Evolutionary conservation across 352 stramenopile genomes (phyloP), one percentile per base, ranked within the genome.

Genomic region (Phytopythium helicoides): DNA sequence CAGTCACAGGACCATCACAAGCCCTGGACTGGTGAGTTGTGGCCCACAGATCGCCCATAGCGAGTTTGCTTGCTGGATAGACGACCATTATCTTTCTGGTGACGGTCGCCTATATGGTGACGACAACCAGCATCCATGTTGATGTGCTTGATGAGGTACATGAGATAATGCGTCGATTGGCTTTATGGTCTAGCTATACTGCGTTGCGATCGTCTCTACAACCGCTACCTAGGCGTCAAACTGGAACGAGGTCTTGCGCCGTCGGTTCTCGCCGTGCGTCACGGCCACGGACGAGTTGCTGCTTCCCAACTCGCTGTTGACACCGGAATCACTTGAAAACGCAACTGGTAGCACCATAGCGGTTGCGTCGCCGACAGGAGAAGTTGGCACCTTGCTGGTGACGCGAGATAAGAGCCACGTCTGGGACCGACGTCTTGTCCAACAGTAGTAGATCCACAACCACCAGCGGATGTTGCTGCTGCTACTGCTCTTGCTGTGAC

Each of bases 181-280:
- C n/a, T n/a, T n/a, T n/a, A n/a, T n/a, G n/a, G n/a, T n/a, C n/a
- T n/a, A n/a, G n/a, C n/a, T n/a, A n/a, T n/a, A n/a, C n/a, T n/a
- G n/a, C 12, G 2, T 25, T 16, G 1, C 7, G 37, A 14, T 16
- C 7, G 37, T 33, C 44, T 50, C 26, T n/a, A n/a, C n/a, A n/a
- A n/a, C n/a, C n/a, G n/a, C n/a, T n/a, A n/a, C 35, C 25, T 23
- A 23, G 26, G 35, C 44, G 25, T 38, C 26, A 28, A 50, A 18
- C 44, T 50, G 44, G 44, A 50, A 50, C 16, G 44, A 50, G 25
- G 44, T 50, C 44, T 50, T 50, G 25, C 44, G 44, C 26, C 44
- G 44, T n/a, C 44, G 25, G 26, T 50, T 50, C 44, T 50, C 44
- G 44, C 44, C 26, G 44, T 50, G 44, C 7, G 26, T 38, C 11